Conservation (phyloP, 2,329 filamentous ascomycete genomes). For the Aspergillus sp. region DNA sequence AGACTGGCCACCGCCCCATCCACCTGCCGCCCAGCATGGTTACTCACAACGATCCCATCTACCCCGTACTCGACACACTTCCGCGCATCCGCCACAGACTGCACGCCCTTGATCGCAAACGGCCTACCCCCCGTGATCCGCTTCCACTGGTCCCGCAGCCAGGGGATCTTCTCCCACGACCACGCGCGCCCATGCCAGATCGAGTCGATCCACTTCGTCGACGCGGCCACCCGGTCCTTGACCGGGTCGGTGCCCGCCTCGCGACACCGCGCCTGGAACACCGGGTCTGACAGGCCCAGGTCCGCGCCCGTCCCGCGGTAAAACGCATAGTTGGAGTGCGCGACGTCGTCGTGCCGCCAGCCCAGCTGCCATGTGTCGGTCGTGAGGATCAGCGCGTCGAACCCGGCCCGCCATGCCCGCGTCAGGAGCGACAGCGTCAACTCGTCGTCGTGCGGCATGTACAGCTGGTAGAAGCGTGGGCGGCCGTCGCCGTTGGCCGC, state of each 20-base stretch:
- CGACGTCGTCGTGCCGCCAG: conserved; percentile 59
- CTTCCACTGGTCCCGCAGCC: conserved; percentile 60
- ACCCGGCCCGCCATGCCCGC: conserved; percentile 55
- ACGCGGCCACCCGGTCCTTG: conserved; percentile 52
- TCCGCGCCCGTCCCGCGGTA: conserved; percentile 59
- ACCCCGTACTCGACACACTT: conserved; percentile 58
- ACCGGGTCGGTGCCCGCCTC: conserved; percentile 54
- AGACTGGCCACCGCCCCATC: conserved; percentile 60
- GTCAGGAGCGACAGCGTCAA: conserved; percentile 55
- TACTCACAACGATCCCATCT: conserved; percentile 67
- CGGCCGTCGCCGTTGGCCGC: conserved; percentile 50
- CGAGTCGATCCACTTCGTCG: conserved; percentile 62
- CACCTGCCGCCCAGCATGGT: conserved; percentile 68
- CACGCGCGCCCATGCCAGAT: conserved; percentile 63
- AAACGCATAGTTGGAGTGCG: conserved; percentile 60
- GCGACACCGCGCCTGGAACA: conserved; percentile 54
- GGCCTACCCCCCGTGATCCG: conserved; percentile 54
- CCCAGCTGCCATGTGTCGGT: conserved; percentile 64
- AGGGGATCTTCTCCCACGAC: conserved; percentile 65
- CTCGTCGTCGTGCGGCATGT: conserved; percentile 62
- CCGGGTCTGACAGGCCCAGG: conserved; percentile 57
- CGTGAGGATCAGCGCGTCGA: conserved; percentile 58
- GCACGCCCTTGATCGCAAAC: conserved; percentile 68
- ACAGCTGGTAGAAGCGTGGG: conserved; percentile 61
- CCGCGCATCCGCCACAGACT: conserved; percentile 62